Percentiles rank a stretch among this genome's conserved stretches.
These are phyloP conservation scores for Ceriops decandra DNA, from an alignment of 345 rosid species.

Conservation along the genomic window DNA sequence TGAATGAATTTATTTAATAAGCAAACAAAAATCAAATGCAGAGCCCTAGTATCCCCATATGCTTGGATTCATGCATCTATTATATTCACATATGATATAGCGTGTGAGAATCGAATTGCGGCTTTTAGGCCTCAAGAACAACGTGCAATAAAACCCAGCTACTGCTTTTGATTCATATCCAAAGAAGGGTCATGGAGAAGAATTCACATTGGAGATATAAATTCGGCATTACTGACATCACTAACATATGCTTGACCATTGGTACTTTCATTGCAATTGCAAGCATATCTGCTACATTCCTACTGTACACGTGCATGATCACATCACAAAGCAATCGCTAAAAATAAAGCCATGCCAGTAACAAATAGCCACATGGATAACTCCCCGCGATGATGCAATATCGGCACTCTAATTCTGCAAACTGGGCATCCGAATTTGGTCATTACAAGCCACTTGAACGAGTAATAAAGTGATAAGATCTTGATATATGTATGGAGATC, in stretches of 20 bases:
- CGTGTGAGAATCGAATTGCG: constrained; percentile 17
- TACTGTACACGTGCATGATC: not conserved
- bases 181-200: not conserved
- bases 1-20: too few relatives aligned
- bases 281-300: not conserved
- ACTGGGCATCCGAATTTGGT: not conserved
- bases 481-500: not conserved
- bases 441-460: not conserved
- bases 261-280: not conserved
- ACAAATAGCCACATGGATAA: not conserved
- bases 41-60: not conserved
- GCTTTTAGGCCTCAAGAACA: constrained; percentile 9
- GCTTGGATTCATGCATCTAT: not conserved
- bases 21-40: not conserved
- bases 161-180: not conserved
- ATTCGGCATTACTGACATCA: not conserved
- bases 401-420: not conserved
- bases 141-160: constrained; percentile 13
- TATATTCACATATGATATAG: not conserved
- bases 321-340: constrained; percentile 3
- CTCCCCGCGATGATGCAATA: not conserved
- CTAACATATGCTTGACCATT: not conserved
- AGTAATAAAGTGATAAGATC: not conserved
- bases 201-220: not conserved
- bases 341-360: not conserved